Base-by-base conservation (phyloP, 495 filamentous ascomycete species). In the Daldinia caldariorum region DNA sequence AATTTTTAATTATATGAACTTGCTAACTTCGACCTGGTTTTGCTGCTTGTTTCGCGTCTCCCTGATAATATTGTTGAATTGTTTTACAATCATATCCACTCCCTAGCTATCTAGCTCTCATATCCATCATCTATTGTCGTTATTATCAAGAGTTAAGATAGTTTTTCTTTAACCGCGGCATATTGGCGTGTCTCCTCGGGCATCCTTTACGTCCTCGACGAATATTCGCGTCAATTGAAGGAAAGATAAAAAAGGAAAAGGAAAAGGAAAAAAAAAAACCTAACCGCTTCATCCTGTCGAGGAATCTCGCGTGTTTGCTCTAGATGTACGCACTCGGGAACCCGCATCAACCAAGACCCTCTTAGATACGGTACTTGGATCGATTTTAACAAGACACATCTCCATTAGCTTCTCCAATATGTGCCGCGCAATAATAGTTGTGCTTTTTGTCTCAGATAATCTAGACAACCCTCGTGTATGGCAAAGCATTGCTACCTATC, bases 331-430 rank as follows among this genome's bases (percentile, higher is more conserved):
- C 18, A 22, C 43, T 47, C 43, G 43, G 43, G 43, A 47, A 47
- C 43, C 18, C 3, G 43, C 55, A 53, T 58, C 13, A 29, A 61
- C 9, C 31, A 20, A 39, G 50, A 61, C 49, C 63, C 56, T 6
- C 20, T 45, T 43, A 59, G 34, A n/a, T n/a, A n/a, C n/a, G n/a
- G n/a, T n/a, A n/a, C n/a, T n/a, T n/a, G n/a, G n/a, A 10, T 56
- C 47, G 12, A 22, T 54, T 60, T 35, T 22, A 34, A 60, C 47
- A 38, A 60, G 64, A 49, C 58, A 45, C 61, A 35, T 18, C 38
- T 67, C 13, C 12, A 47, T 49, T 37, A 47, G 50, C 20, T 49
- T 61, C 45, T 54, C 35, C 29, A n/a, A 47, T 57, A 38, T 13
- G 16, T 38, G 4, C 22, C 39, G 5, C 16, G 20, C 20, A 47